A percentile compares a stretch with the other conserved stretches of the same genome.
These are phyloP conservation scores for Russula griseocarnosa DNA, from an alignment of 768 basidiomycete genomes.

Conservation along the genomic window DNA sequence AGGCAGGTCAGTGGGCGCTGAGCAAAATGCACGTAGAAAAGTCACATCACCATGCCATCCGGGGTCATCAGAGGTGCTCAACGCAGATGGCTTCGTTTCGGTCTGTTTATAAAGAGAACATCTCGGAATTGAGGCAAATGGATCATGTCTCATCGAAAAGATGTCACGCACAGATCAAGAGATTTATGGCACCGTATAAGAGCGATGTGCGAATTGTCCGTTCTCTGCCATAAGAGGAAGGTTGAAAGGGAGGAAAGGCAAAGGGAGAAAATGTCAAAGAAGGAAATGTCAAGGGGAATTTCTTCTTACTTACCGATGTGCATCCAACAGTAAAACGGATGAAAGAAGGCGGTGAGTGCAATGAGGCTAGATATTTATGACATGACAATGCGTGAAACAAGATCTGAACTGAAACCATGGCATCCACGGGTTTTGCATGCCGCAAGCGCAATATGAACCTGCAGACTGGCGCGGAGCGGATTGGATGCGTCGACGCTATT, in stretches of 20 bases:
- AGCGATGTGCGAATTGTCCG: slow-evolving; percentile 27
- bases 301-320: slow-evolving; percentile 26
- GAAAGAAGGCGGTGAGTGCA: slow-evolving; percentile 27
- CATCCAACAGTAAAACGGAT: slow-evolving; percentile 25
- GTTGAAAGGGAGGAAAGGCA: slow-evolving; percentile 28
- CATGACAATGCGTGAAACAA: slow-evolving; percentile 28
- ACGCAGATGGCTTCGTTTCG: slow-evolving; percentile 17
- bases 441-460: slow-evolving; percentile 20
- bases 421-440: slow-evolving; percentile 25
- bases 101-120: slow-evolving; percentile 27
- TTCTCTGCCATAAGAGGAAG: slow-evolving; percentile 29
- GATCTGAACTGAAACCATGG: slow-evolving; percentile 28
- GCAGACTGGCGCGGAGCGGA: slow-evolving; percentile 23
- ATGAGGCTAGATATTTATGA: slow-evolving; percentile 30
- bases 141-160: slow-evolving; percentile 25
- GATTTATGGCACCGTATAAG: slow-evolving; percentile 30
- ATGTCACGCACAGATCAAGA: slow-evolving; percentile 30
- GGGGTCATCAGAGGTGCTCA: slow-evolving; percentile 22
- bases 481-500: slow-evolving; percentile 21
- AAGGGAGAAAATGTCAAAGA: slow-evolving; percentile 28
- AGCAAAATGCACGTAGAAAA: slow-evolving; percentile 7
- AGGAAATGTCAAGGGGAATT: slow-evolving; percentile 31
- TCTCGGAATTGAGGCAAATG: slow-evolving; percentile 26
- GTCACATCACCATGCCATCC: slow-evolving; percentile 22
- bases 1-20: neutral